Base-by-base conservation (phyloP, 495 filamentous ascomycete species). In the Penicillium tannophilum region DNA sequence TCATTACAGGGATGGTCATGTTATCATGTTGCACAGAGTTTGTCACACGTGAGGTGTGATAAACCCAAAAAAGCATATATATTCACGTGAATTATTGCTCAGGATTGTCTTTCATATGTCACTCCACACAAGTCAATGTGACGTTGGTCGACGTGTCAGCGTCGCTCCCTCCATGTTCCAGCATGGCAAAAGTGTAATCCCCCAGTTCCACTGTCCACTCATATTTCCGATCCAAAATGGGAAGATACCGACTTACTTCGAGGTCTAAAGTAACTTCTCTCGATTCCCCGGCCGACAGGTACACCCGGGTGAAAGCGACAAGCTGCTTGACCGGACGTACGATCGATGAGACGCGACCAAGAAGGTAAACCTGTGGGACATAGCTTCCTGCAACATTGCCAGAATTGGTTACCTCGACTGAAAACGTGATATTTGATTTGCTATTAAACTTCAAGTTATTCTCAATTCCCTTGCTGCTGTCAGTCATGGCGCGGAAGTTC, bases 141-240 rank as follows among this genome's bases (percentile, higher is more conserved):
- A 72, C 55, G 52, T 75, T 78, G 9, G 9, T 20, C 10, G 39
- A 52, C 5, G 67, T 70, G 45, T 72, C 62, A 1, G 54, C 60
- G 28, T 61, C 59, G 19, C 54, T 56, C 11, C 75, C 70, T 1
- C 71, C 74, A 61, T 78, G 58, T 19, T 77, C 66, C 50, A 76
- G 54, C 26, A 78, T 62, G 9, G 70, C 72, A 56, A 81, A 81
- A 0, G 71, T 73, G 56, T 79, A 79, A 20, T 54, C 55, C 0
- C 76, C 73, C 42, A 56, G 70, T 54, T 79, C 75, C 39, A 81
- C 62, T 42, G 66, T 69, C 75, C 76, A 79, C 23, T 70, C 55
- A 31, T 74, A 65, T 52, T 56, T 59, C 42, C 73, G 65, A 55
- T 77, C 70, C 9, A 77, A 58, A 17, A 77, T 69, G 0, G 65